phyloP scores from a whole-genome alignment of 2,329 filamentous ascomycete species.

The Fusarium sacchari region DNA sequence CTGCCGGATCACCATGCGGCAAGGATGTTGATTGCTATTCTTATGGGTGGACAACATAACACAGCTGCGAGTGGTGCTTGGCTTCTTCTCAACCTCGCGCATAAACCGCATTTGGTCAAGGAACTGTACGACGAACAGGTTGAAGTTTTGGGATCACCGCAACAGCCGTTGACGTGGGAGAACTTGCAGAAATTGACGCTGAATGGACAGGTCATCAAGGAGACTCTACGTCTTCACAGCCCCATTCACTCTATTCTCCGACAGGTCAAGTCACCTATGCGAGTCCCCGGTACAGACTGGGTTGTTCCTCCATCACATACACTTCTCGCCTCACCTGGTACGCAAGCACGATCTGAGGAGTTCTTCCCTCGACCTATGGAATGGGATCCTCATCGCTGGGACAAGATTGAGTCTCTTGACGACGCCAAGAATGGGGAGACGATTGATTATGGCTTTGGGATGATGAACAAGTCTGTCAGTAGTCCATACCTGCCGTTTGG shows the following conservation, averaged over 20 bases:
- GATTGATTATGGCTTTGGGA: conserved; percentile 93
- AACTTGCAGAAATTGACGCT: conserved; percentile 80
- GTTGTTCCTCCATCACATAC: conserved; percentile 83
- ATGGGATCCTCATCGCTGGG: conserved; percentile 95
- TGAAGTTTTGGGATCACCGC: conserved; percentile 74
- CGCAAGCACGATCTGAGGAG: conserved; percentile 74
- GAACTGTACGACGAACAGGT: conserved; percentile 86
- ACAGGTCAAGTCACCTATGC: conserved; percentile 87
- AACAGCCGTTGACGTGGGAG: conserved; percentile 79
- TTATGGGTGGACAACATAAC: conserved; percentile 92
- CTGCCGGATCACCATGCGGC: conserved; percentile 85
- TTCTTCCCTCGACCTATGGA: conserved; percentile 83
- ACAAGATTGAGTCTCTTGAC: conserved; percentile 54
- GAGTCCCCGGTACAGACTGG: conserved; percentile 81
- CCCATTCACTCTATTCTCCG: conserved; percentile 96
- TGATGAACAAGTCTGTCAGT: conserved; percentile 87
- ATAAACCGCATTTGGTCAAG: conserved; percentile 78
- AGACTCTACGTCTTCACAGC: conserved; percentile 88
- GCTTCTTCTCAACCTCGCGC: conserved; percentile 85
- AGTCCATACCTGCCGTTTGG: conserved; percentile 95
- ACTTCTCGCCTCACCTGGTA: conserved; percentile 85
- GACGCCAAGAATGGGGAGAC: conserved; percentile 72
- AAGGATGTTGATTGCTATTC: conserved; percentile 90
- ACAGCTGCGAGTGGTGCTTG: conserved; percentile 85
- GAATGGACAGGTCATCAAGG: conserved; percentile 85